Percentiles rank a stretch among this genome's conserved stretches.
phyloP scores from a whole-genome alignment of 441 rosid species.

The Gossypium lobatum region DNA sequence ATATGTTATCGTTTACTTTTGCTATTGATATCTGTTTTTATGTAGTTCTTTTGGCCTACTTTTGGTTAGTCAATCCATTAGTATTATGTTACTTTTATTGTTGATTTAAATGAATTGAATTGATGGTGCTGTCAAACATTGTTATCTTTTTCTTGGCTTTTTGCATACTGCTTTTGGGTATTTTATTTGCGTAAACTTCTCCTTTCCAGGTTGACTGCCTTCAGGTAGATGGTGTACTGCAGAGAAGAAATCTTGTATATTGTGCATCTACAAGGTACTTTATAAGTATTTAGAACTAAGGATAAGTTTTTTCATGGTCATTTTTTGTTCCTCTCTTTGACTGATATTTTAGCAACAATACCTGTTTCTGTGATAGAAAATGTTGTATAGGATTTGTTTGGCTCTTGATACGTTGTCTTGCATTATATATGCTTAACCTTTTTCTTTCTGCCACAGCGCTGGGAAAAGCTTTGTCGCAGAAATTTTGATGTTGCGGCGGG shows the following conservation, averaged over 20 bases:
- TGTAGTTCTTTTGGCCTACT: background rate
- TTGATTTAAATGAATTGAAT: background rate
- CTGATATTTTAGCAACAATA: conserved; percentile 4
- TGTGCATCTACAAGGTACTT: conserved; percentile 97
- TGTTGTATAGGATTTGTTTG: conserved; percentile 1
- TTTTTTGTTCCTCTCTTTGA: conserved; percentile 15
- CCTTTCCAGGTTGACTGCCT: conserved; percentile 87
- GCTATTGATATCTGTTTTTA: background rate
- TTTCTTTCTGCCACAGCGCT: conserved; percentile 54
- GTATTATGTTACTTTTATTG: background rate
- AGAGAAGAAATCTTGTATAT: conserved; percentile 85
- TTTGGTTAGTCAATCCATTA: background rate
- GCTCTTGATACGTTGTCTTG: background rate
- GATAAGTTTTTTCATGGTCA: conserved; percentile 5
- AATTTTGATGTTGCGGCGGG: conserved; percentile 89
- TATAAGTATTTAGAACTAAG: conserved; percentile 14
- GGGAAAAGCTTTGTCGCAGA: conserved; percentile 99
- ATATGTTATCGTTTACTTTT: background rate
- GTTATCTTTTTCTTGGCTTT: background rate
- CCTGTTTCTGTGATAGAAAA: background rate
- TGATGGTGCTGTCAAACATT: conserved; percentile 1
- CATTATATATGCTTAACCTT: conserved; percentile 21
- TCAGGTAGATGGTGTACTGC: conserved; percentile 91
- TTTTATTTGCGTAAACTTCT: conserved; percentile 14
- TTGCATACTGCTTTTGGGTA: background rate